Base-by-base conservation (phyloP, 306 rosid species). In the Hippophae tibetana region DNA sequence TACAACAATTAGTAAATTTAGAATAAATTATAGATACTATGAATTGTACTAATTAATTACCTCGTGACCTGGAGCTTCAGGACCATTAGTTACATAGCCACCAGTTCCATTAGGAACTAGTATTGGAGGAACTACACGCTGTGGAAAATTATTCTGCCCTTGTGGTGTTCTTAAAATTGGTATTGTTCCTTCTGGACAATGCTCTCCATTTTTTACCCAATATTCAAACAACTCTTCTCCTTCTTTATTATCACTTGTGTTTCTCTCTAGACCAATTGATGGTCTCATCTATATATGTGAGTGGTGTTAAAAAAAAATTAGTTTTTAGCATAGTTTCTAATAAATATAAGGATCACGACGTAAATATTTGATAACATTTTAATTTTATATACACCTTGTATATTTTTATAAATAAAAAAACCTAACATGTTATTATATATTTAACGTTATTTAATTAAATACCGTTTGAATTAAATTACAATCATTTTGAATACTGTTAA, bases 171-270 rank as follows among this genome's bases (percentile, higher is more conserved):
- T 18, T 18, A 52, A 10, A 12, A 73, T 73, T 23, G 73, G 73
- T 13, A 73, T 57, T 57, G 66, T 50, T 44, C 78, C 57, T 25
- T 62, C 54, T 0, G 69, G 73, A 54, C 78, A 62, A 18, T 18
- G 23, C 44, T 62, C 63, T 51, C 52, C 78, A 45, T 62, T 43
- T 27, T 8, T 18, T 38, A 12, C 47, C 78, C 73, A 67, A n/a
- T 7, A 10, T 40, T 67, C 57, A 41, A 47, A 57, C 6, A 27
- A 8, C 55, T 18, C 23, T 18, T 18, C 23, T 18, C 11, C 45
- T 8, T 63, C 31, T 10, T 27, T 13, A 47, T 10, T 9, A 12
- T 42, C 40, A 26, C 18, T 7, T 7, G 48, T 8, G 45, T 46
- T 8, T 1, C 6, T 43, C 3, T 0, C 7, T 27, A 6, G 23